Evolutionary conservation across 805 yeast species (phyloP).

Genomic region (Yarrowia sp.): DNA sequence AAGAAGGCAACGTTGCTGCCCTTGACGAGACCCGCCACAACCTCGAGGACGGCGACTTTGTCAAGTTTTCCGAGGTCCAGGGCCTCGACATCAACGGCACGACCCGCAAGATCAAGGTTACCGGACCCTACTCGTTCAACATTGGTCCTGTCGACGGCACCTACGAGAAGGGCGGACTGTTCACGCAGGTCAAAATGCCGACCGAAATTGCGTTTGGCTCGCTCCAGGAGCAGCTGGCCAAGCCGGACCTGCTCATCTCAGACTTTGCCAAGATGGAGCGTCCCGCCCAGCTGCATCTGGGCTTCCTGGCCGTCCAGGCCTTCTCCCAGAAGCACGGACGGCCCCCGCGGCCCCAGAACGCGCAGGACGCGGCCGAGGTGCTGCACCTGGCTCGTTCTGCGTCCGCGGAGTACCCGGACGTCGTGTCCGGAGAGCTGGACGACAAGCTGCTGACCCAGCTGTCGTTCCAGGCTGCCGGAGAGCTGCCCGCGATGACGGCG

Average conservation of each 20-base stretch:
- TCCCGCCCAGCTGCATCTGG: slow-evolving; percentile 85
- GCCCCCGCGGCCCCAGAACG: slow-evolving; percentile 75
- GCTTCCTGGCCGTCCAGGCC: slow-evolving; percentile 82
- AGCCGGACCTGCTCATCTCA: slow-evolving; percentile 76
- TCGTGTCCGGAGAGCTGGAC: slow-evolving; percentile 61
- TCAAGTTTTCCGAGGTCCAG: slow-evolving; percentile 79
- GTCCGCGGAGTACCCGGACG: slow-evolving; percentile 54
- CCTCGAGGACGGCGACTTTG: slow-evolving; percentile 85
- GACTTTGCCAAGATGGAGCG: slow-evolving; percentile 95
- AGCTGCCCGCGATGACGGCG: slow-evolving; percentile 84
- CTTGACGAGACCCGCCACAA: slow-evolving; percentile 92
- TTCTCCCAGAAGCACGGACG: slow-evolving; percentile 63
- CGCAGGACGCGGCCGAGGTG: slow-evolving; percentile 69
- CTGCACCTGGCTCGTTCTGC: slow-evolving; percentile 59
- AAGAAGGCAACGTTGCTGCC: slow-evolving; percentile 87
- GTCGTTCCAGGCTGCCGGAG: slow-evolving; percentile 86
- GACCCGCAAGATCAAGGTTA: slow-evolving; percentile 72
- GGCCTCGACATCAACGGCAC: slow-evolving; percentile 73
- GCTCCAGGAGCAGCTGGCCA: slow-evolving; percentile 59
- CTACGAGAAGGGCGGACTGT: slow-evolving; percentile 81
- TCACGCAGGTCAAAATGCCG: slow-evolving; percentile 91
- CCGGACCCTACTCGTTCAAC: slow-evolving; percentile 93
- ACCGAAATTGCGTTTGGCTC: slow-evolving; percentile 58
- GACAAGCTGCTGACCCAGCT: slow-evolving; percentile 66
- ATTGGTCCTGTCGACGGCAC: slow-evolving; percentile 54